These are phyloP conservation scores for Penicillium maclennaniae DNA, from an alignment of 495 filamentous ascomycete genomes.

Conservation along the genomic window DNA sequence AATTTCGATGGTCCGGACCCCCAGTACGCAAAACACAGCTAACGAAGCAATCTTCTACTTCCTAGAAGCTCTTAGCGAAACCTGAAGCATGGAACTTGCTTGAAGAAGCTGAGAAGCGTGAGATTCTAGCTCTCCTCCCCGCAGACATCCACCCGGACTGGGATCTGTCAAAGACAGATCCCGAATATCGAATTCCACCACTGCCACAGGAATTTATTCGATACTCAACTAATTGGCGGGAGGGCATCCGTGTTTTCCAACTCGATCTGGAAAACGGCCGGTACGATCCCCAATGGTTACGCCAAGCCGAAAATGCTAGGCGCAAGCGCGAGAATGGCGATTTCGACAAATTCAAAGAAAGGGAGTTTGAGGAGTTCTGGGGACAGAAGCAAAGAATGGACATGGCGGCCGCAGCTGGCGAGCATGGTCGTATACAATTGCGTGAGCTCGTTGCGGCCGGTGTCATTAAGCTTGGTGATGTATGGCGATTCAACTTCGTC, in stretches of 20 bases:
- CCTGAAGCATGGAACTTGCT: conserved; percentile 57
- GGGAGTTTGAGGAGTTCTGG: conserved; percentile 68
- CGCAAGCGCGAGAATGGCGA: conserved; percentile 58
- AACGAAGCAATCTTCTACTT: background rate
- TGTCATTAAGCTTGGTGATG: conserved; percentile 47
- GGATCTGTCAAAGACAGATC: conserved; percentile 30
- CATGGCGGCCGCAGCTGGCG: conserved; percentile 37
- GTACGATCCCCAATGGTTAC: conserved; percentile 64
- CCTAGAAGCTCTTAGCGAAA: conserved; percentile 52
- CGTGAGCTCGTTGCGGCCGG: conserved; percentile 42
- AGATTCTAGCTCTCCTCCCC: conserved; percentile 55
- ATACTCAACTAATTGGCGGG: conserved; percentile 50
- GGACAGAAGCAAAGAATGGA: conserved; percentile 55
- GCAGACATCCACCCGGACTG: conserved; percentile 39
- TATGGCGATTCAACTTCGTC: conserved; percentile 42
- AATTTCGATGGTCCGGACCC: conserved; percentile 14
- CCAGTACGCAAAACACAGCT: background rate
- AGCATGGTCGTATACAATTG: conserved; percentile 49
- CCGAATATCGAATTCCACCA: conserved; percentile 33
- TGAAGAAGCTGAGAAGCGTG: conserved; percentile 50
- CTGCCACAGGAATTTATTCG: conserved; percentile 44
- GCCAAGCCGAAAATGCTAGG: conserved; percentile 59
- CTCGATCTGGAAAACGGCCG: conserved; percentile 58
- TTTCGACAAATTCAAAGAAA: conserved; percentile 65
- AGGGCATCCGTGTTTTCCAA: conserved; percentile 50